Evolutionary conservation across 805 yeast genomes (phyloP).

Genomic region (Candida anglica): DNA sequence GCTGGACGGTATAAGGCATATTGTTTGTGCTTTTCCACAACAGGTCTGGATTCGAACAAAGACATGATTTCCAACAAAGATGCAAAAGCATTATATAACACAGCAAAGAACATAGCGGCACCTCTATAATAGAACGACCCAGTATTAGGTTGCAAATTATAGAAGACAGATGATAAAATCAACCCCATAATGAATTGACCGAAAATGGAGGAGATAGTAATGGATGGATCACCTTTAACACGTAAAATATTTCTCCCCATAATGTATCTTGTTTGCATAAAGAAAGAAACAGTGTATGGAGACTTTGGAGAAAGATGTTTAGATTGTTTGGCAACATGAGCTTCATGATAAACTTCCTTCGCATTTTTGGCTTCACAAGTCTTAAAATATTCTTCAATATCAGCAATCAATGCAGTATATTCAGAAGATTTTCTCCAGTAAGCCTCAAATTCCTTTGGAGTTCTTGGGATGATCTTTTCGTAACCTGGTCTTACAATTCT

Average conservation of each 20-base stretch:
- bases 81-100: conserved; percentile 57
- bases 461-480: conserved; percentile 49
- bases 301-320: conserved; percentile 29
- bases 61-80: conserved; percentile 58
- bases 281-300: conserved; percentile 40
- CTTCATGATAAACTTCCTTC: conserved; percentile 15
- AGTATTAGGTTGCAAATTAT: conserved; percentile 46
- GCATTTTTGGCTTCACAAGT: conserved; percentile 17
- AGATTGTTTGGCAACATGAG: conserved; percentile 36
- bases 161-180: conserved; percentile 58
- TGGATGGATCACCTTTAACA: conserved; percentile 53
- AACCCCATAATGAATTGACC: conserved; percentile 57
- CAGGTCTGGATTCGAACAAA: conserved; percentile 57
- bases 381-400: conserved; percentile 39
- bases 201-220: conserved; percentile 46
- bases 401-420: conserved; percentile 33
- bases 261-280: conserved; percentile 49
- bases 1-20: conserved; percentile 73
- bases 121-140: conserved; percentile 59
- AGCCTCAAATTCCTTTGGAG: conserved; percentile 55
- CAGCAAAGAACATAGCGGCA: conserved; percentile 58
- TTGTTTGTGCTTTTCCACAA: conserved; percentile 66
- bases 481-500: conserved; percentile 47
- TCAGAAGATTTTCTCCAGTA: conserved; percentile 59
- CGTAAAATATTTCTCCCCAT: conserved; percentile 52